Conservation (phyloP, 352 stramenopile species). For the Pythium scleroteichum region DNA sequence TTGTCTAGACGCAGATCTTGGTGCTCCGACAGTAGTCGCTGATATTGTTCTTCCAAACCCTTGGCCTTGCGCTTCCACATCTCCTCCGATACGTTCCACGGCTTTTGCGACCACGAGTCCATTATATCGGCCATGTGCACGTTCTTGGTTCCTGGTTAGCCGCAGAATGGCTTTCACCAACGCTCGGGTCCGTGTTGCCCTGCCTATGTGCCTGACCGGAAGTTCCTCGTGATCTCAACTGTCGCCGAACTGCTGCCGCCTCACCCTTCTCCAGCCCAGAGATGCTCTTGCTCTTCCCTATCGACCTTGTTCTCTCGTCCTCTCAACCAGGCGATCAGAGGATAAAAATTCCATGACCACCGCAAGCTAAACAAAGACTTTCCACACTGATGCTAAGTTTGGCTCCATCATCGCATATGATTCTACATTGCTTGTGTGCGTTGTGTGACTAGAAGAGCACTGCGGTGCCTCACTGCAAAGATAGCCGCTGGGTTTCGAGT, state of each 20-base stretch:
- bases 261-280: background rate
- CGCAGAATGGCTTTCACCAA: constrained; percentile 8
- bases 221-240: constrained; percentile 13
- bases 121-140: constrained; percentile 25
- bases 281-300: constrained; percentile 2
- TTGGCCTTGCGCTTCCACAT: constrained; percentile 49
- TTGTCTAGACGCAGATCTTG: constrained; percentile 43
- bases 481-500: background rate
- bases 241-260: background rate
- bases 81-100: constrained; percentile 43
- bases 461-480: background rate
- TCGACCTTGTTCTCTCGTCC: constrained; percentile 24
- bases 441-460: no score
- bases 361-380: constrained; percentile 18
- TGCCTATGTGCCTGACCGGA: constrained; percentile 9
- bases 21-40: constrained; percentile 37
- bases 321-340: constrained; percentile 4
- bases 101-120: constrained; percentile 36
- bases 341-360: constrained; percentile 11
- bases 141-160: constrained; percentile 7
- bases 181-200: background rate
- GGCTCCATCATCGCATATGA: background rate
- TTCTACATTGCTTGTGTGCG: no score
- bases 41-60: constrained; percentile 40
- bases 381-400: background rate